These are phyloP conservation scores for Phlyctochytrium planicorne DNA, from an alignment of 192 early-diverging fungal species.

Conservation along the genomic window DNA sequence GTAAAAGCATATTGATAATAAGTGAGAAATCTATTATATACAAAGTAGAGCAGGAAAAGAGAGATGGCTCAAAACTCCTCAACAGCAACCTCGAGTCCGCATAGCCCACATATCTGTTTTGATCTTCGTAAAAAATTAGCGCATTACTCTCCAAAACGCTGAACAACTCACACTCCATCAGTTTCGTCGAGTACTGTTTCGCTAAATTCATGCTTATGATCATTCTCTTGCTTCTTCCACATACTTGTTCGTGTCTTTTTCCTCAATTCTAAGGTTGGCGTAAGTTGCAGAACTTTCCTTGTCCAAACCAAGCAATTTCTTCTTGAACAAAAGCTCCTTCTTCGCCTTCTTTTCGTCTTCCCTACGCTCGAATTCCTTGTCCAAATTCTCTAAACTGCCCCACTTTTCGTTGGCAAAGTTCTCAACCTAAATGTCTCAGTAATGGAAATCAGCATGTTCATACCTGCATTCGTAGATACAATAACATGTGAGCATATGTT, in stretches of 20 bases:
- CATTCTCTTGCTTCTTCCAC: background rate
- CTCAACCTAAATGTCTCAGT: constrained; percentile 64
- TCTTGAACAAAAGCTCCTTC: constrained; percentile 83
- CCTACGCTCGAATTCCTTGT: constrained; percentile 82
- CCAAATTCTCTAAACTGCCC: constrained; percentile 80
- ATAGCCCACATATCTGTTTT: too few relatives aligned
- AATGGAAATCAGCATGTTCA: background rate
- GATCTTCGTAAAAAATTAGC: too few relatives aligned
- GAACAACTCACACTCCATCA: too few relatives aligned
- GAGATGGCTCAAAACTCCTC: too few relatives aligned
- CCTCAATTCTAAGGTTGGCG: background rate
- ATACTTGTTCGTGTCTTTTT: constrained; percentile 3
- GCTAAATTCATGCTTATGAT: constrained; percentile 2
- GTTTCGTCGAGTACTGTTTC: background rate
- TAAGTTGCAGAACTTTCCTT: background rate
- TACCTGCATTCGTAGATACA: constrained; percentile 82
- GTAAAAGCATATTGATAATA: too few relatives aligned
- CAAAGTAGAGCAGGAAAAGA: too few relatives aligned
- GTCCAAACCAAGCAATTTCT: constrained; percentile 61
- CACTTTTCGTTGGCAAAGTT: constrained; percentile 93
- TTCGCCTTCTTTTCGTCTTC: constrained; percentile 72
- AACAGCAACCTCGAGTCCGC: too few relatives aligned
- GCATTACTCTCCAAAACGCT: too few relatives aligned
- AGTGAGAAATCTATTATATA: too few relatives aligned
- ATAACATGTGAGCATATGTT: constrained; percentile 96